phyloP scores from a whole-genome alignment of 129 eudicot species.

The Pseudognaphalium luteoalbum region DNA sequence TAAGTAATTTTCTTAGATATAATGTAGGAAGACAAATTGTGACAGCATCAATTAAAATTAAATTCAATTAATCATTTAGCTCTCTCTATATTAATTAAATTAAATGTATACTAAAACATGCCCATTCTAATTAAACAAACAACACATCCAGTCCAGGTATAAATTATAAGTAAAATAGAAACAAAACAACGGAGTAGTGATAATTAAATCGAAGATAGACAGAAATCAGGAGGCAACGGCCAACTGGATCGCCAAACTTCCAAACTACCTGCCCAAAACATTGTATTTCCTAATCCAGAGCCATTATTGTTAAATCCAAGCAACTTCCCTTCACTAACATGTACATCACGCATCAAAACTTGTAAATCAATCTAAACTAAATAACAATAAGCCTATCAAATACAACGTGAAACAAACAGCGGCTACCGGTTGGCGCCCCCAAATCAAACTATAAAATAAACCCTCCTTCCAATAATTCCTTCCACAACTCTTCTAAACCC shows the following conservation, averaged over 20 bases:
- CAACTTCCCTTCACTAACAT: neutral
- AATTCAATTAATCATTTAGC: no score
- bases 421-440: constrained; percentile 30
- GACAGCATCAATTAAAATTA: no score
- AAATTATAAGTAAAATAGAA: no score
- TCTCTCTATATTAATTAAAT: no score
- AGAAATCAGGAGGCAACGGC: constrained; percentile 6
- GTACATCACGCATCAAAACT: neutral
- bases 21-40: no score
- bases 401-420: constrained; percentile 22
- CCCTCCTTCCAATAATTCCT: neutral
- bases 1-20: no score
- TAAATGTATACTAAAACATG: no score
- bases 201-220: no score
- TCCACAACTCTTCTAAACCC: constrained; percentile 15
- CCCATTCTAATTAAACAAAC: no score
- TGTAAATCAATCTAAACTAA: neutral
- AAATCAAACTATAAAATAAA: neutral
- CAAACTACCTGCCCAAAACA: constrained; percentile 21
- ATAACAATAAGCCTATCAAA: neutral
- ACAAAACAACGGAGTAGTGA: no score
- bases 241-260: constrained; percentile 24
- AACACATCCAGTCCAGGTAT: no score
- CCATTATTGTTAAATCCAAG: neutral
- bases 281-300: constrained; percentile 12